Conservation (phyloP, 2,329 filamentous ascomycete species). For the Sclerotinia subarctica region DNA sequence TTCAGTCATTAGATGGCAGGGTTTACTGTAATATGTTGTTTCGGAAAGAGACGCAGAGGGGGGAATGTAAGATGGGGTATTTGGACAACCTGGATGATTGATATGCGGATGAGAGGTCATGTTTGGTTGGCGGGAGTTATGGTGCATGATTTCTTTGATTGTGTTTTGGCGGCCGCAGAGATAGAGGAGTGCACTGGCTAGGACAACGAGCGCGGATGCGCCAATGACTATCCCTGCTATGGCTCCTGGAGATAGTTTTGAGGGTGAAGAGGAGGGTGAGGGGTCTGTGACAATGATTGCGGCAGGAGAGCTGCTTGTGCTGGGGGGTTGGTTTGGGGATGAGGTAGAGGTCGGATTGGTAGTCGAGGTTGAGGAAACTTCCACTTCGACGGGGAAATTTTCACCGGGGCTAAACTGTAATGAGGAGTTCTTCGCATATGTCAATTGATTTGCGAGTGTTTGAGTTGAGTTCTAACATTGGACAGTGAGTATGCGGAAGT, state of each 20-base stretch:
- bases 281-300: background rate
- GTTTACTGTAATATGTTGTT: slow-evolving; percentile 6
- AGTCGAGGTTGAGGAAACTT: slow-evolving; percentile 22
- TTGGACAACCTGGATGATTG: background rate
- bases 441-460: slow-evolving; percentile 29
- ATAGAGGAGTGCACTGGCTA: slow-evolving; percentile 29
- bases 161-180: slow-evolving; percentile 32
- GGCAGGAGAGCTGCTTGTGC: slow-evolving; percentile 7
- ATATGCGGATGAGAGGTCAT: background rate
- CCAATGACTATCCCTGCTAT: slow-evolving; percentile 34
- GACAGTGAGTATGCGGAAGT: background rate
- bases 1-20: slow-evolving; percentile 2
- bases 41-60: slow-evolving; percentile 5
- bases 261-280: background rate
- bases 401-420: slow-evolving; percentile 30
- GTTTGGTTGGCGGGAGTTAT: slow-evolving; percentile 17
- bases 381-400: slow-evolving; percentile 29
- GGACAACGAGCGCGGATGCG: slow-evolving; percentile 26
- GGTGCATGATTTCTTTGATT: slow-evolving; percentile 28
- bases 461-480: slow-evolving; percentile 28
- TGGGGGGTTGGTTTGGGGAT: slow-evolving; percentile 16
- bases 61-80: background rate
- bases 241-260: slow-evolving; percentile 25
- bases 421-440: slow-evolving; percentile 28
- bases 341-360: slow-evolving; percentile 19